Evolutionary conservation across 2,329 filamentous ascomycete species (phyloP), one percentile per base, ranked within the genome.

Genomic region (Gnomoniopsis sp.): DNA sequence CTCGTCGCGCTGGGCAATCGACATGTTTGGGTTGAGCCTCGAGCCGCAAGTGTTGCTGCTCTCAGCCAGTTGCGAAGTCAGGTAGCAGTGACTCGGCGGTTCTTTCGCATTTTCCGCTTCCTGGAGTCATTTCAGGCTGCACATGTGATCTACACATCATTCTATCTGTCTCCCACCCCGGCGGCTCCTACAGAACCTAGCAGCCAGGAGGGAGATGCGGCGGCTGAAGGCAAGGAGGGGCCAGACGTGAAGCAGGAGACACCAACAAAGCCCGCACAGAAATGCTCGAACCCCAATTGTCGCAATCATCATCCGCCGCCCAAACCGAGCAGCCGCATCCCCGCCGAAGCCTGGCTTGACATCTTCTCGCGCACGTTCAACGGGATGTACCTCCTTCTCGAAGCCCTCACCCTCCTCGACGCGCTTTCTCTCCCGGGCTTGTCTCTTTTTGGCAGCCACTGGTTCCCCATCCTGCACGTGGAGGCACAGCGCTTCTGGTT

Each of bases 401-500:
- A 92, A 73, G 81, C 84, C 61, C 69, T 79, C 44, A 88, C 85
- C 0, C 79, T 89, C 50, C 75, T 85, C 61, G 78, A 88, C 74
- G 71, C 78, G 26, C 64, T 79, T 52, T 68, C 67, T 19, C 68
- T 81, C 19, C 65, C 72, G 46, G 74, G 74, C 55, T 63, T 85
- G 62, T 74, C 80, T 49, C 70, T 83, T 14, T 86, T 87, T 74
- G 80, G 79, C 0, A 65, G 79, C 1, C 78, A 77, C 41, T 67
- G 75, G 70, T 79, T 79, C 17, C 65, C 65, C n/a, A 65, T 62
- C 26, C 65, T 88, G 3, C 76, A 83, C 49, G 61, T 80, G 22
- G 86, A 91, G 71, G 83, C 82, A 0, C 84, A 89, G 72, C 80
- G 84, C 54, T 86, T 88, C 71, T 92, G 89, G 89, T 82, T 90